A percentile compares a stretch with the other conserved stretches of the same genome.
Evolutionary conservation across 1,139 yeast genomes (phyloP).

Genomic region (Protomyces arabidopsidicola): DNA sequence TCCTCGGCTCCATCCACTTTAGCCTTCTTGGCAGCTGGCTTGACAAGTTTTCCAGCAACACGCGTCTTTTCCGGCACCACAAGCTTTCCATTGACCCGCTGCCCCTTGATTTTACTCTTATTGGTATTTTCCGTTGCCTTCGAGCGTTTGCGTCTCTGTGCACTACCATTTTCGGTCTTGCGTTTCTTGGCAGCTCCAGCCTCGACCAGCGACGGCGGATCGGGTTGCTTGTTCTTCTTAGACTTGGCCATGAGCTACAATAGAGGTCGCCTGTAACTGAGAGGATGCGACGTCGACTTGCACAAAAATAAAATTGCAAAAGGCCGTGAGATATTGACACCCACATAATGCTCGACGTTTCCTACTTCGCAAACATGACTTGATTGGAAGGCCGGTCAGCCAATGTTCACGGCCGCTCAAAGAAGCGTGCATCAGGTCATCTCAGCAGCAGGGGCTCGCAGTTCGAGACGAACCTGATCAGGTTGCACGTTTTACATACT

Average conservation of each 20-base stretch:
- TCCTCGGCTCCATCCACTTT: not conserved
- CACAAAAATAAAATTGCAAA: no score
- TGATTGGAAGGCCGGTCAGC: no score
- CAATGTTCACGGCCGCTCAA: no score
- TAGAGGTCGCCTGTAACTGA: no score
- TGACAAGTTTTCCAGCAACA: conserved; percentile 14
- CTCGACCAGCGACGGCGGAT: conserved; percentile 18
- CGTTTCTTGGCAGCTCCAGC: conserved; percentile 7
- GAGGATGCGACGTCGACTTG: no score
- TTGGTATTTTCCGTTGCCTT: conserved; percentile 12
- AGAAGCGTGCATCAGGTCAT: no score
- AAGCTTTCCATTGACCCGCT: conserved; percentile 23
- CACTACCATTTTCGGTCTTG: conserved; percentile 7
- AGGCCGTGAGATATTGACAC: no score
- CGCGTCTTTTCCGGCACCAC: conserved; percentile 26
- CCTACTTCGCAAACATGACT: no score
- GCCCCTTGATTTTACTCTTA: conserved; percentile 18
- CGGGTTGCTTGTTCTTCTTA: conserved; percentile 22
- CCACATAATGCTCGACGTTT: no score
- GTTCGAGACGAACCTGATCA: no score
- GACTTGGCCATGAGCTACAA: not conserved
- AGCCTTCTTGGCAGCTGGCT: not conserved
- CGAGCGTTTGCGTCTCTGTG: conserved; percentile 13
- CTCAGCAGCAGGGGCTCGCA: no score
- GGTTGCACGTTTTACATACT: no score